Percentiles rank a stretch among this genome's conserved stretches.
Evolutionary conservation across 2,329 filamentous ascomycete genomes (phyloP).

Genomic region (Dendrostoma leiphaemia): DNA sequence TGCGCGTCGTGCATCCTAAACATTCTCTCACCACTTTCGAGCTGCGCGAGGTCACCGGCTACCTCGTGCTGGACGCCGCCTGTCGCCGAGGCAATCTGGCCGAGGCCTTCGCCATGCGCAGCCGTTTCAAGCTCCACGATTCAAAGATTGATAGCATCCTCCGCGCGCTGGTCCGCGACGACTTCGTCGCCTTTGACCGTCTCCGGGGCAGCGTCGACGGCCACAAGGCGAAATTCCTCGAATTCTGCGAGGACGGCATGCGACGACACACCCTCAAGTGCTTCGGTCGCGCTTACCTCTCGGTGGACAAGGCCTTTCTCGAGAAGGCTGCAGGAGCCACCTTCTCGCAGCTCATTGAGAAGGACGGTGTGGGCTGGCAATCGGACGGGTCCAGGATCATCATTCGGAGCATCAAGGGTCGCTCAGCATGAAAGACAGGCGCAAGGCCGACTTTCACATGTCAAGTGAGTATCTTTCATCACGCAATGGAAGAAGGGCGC

Average conservation of each 20-base stretch:
- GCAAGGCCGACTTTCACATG: background rate
- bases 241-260: constrained; percentile 75
- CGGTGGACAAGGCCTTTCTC: constrained; percentile 65
- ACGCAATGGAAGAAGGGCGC: background rate
- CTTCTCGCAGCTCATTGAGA: constrained; percentile 70
- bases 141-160: constrained; percentile 68
- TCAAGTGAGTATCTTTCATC: no score
- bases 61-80: constrained; percentile 82
- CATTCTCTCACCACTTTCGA: constrained; percentile 71
- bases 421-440: constrained; percentile 23
- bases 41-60: constrained; percentile 74
- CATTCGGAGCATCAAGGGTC: constrained; percentile 61
- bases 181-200: constrained; percentile 78
- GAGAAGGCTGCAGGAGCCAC: constrained; percentile 64
- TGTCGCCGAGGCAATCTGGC: constrained; percentile 76
- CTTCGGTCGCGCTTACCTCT: constrained; percentile 78
- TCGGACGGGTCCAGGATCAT: constrained; percentile 69
- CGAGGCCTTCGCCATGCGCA: constrained; percentile 68
- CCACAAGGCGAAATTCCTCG: constrained; percentile 75
- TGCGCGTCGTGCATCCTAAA: constrained; percentile 66
- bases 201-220: constrained; percentile 73
- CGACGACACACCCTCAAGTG: constrained; percentile 80
- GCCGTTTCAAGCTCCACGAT: constrained; percentile 61
- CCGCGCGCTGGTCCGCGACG: constrained; percentile 70
- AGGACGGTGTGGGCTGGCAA: constrained; percentile 82